Evolutionary conservation across 108 stramenopile species (phyloP).

Genomic region (Nitzschia sp.): DNA sequence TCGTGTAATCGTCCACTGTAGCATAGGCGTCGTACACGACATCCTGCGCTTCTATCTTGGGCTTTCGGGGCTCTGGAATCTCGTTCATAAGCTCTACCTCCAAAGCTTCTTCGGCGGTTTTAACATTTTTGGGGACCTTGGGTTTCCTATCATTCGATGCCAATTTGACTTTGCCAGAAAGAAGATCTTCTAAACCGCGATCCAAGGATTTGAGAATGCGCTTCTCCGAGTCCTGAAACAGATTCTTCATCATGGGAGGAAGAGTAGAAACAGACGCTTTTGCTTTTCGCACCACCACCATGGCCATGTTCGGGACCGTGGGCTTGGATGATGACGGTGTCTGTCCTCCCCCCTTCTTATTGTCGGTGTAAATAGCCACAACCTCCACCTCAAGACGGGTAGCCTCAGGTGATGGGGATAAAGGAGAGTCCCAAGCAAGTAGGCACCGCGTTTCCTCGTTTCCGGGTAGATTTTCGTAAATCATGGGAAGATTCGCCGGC

Average conservation of each 20-base stretch:
- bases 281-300: conserved; percentile 64
- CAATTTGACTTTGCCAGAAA: conserved; percentile 54
- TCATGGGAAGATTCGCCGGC: conserved; percentile 72
- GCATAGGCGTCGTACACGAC: conserved; percentile 53
- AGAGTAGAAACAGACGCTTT: neutral
- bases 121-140: conserved; percentile 21
- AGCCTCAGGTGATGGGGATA: conserved; percentile 54
- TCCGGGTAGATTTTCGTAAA: conserved; percentile 46
- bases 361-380: conserved; percentile 69
- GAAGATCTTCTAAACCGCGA: conserved; percentile 75
- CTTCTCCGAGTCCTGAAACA: conserved; percentile 78
- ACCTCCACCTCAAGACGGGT: conserved; percentile 79
- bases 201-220: conserved; percentile 69
- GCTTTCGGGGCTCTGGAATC: conserved; percentile 27
- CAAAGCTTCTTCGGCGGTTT: conserved; percentile 40
- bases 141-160: neutral
- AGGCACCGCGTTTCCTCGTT: conserved; percentile 40
- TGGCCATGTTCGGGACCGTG: conserved; percentile 64
- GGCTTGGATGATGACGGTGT: neutral
- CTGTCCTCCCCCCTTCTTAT: neutral
- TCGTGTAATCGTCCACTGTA: neutral
- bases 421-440: conserved; percentile 68
- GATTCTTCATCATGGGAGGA: conserved; percentile 56
- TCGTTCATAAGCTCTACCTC: conserved; percentile 43
- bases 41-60: conserved; percentile 30